A percentile compares a stretch with the other conserved stretches of the same genome.
phyloP scores from a whole-genome alignment of 2,329 filamentous ascomycete species.

The Blastomyces parvus region DNA sequence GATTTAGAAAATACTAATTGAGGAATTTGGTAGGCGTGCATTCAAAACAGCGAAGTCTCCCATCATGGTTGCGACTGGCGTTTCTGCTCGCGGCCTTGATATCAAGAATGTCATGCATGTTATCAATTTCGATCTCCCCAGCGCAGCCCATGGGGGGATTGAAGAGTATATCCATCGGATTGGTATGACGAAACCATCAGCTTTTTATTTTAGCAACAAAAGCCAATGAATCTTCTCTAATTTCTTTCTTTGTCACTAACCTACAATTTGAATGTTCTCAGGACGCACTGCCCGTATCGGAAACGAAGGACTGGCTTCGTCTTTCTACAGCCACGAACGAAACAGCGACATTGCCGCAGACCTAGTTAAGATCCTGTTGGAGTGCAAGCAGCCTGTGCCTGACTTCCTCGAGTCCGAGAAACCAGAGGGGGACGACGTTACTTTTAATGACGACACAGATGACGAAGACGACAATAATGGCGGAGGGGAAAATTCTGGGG shows the following conservation, averaged over 20 bases:
- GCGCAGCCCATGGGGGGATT: constrained; percentile 67
- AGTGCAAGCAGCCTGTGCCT: constrained; percentile 68
- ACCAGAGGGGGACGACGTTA: constrained; percentile 28
- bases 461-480: constrained; percentile 28
- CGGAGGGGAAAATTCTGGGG: constrained; percentile 16
- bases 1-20: background rate
- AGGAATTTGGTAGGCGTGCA: constrained; percentile 44
- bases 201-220: too few species aligned
- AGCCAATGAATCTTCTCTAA: background rate
- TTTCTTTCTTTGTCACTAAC: background rate
- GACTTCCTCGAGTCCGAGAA: constrained; percentile 64
- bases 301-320: constrained; percentile 73
- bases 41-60: constrained; percentile 69
- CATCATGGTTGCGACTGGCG: constrained; percentile 75
- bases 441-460: constrained; percentile 48
- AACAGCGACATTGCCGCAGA: constrained; percentile 63
- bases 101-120: constrained; percentile 80
- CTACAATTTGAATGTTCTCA: constrained; percentile 26
- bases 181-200: constrained; percentile 45
- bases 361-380: constrained; percentile 70
- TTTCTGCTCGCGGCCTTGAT: constrained; percentile 82
- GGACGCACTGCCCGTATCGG: constrained; percentile 92
- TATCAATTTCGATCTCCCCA: constrained; percentile 86
- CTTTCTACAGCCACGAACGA: constrained; percentile 68
- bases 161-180: constrained; percentile 92